Base-by-base conservation (phyloP, 1,139 yeast species). In the Hyphopichia wangnamkhiaoensis region DNA sequence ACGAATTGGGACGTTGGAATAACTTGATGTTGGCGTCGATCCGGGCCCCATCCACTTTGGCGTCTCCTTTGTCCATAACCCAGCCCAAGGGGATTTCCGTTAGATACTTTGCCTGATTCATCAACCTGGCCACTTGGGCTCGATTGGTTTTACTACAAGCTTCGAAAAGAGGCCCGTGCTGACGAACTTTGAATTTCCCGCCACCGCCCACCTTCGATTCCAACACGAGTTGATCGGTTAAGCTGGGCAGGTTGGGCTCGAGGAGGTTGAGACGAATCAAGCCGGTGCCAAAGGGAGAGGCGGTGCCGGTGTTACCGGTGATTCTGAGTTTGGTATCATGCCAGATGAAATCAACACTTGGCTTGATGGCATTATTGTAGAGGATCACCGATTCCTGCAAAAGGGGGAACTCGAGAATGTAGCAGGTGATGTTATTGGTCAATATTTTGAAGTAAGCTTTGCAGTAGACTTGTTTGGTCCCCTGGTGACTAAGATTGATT, bases 201-300 rank as follows among this genome's bases (percentile, higher is more conserved):
- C n/a, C n/a, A n/a, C 4, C 26, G 13, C 38, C 40, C 15, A 59
- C 42, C 14, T 52, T 56, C n/a, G n/a, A n/a, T n/a, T n/a, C n/a
- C n/a, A n/a, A n/a, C n/a, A n/a, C n/a, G n/a, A n/a, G n/a, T n/a
- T n/a, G n/a, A 41, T 66, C 66, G 5, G 58, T 49, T 8, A 67
- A 54, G 12, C 60, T 47, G 10, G 52, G 51, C 13, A 61, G 48
- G 8, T 46, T 37, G 2, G 49, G 43, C 12, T 49, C 42, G 54
- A 70, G 51, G 6, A 65, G 56, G 37, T 47, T 59, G 25, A 65
- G 38, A 35, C 59, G 56, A 29, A 68, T 52, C 10, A 60, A 47
- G 1, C 69, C 65, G 37, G 59, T 63, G 7, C 72, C 73, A 44
- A 68, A 67, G 1, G 73, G 65, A 8, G 74, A 65, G 1, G 71